Evolutionary conservation across 2,329 filamentous ascomycete genomes (phyloP), one percentile per base, ranked within the genome.

Genomic region (Alternaria gansuensis): DNA sequence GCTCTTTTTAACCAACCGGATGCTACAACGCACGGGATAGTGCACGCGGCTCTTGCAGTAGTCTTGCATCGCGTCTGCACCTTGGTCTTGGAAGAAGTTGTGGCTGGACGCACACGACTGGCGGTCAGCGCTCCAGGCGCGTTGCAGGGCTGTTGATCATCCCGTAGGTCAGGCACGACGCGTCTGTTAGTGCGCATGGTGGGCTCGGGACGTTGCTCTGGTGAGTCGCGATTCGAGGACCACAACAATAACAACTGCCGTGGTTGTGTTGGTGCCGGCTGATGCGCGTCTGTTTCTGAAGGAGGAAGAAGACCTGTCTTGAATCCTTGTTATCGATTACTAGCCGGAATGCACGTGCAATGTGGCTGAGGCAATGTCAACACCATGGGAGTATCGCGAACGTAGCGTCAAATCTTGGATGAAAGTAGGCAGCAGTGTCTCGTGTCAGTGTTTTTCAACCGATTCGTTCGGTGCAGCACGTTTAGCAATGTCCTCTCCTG

Each of bases 11-110:
- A 56, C 74, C 70, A 67, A 76, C 72, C 48, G 57, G 67, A 64
- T 37, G 36, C 17, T 24, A 44, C 24, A 29, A 63, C 41, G 54
- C 46, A 37, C 34, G 59, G 61, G 63, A 67, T 55, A 49, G 50
- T 45, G 62, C 53, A 64, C 67, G 65, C 59, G 62, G 64, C 62
- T 68, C 60, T 56, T 72, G 74, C 75, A 77, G 68, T 74, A 75
- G 72, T 39, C 51, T 26, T 36, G 41, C 50, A 54, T 41, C 39
- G 11, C 36, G 44, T 39, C 53, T 69, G 66, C 67, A 65, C 62
- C 62, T 56, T 43, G 41, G 48, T 62, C 60, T 57, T 54, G 64
- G 65, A 66, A 53, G 65, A 66, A 53, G 51, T 50, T 54, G 67
- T 68, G 73, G 68, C 72, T 73, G 66, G 72, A 63, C 65, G 54